Evolutionary conservation across 805 yeast genomes (phyloP).

Genomic region (Isabelozyma pseudorhagii): DNA sequence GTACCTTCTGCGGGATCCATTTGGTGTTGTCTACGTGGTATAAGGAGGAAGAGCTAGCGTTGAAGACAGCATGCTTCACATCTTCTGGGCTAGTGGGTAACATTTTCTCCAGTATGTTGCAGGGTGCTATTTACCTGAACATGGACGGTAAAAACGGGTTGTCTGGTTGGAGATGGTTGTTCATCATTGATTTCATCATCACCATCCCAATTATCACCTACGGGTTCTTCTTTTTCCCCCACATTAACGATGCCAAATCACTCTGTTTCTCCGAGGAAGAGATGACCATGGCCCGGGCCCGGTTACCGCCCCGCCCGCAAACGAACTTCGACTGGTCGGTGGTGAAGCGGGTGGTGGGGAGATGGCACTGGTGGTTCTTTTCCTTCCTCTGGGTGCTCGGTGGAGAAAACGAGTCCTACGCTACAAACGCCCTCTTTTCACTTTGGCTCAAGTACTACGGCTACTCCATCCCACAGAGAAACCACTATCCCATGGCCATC

Average conservation of each 20-base stretch:
- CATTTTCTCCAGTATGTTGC: constrained; percentile 55
- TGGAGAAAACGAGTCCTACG: constrained; percentile 35
- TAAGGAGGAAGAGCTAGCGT: constrained; percentile 46
- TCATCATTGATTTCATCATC: constrained; percentile 57
- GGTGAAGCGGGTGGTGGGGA: constrained; percentile 38
- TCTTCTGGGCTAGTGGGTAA: constrained; percentile 54
- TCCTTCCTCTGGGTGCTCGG: constrained; percentile 35
- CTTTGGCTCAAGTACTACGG: constrained; percentile 27
- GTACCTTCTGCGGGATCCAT: constrained; percentile 55
- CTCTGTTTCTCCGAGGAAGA: constrained; percentile 25
- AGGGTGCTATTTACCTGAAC: constrained; percentile 47
- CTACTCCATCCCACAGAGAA: constrained; percentile 26
- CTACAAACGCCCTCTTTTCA: constrained; percentile 30
- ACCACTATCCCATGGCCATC: constrained; percentile 38
- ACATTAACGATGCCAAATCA: constrained; percentile 45
- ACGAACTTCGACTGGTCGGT: constrained; percentile 28
- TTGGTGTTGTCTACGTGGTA: constrained; percentile 54
- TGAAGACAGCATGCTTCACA: constrained; percentile 53
- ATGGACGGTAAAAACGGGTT: constrained; percentile 48
- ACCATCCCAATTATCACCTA: constrained; percentile 56
- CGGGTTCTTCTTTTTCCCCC: constrained; percentile 60
- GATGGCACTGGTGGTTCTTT: constrained; percentile 36
- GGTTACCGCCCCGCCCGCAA: constrained; percentile 35
- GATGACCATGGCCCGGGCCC: constrained; percentile 23
- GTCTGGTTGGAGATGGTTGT: constrained; percentile 70